phyloP scores from a whole-genome alignment of 164 flowering plant genomes.

The Stephania cephalantha region DNA sequence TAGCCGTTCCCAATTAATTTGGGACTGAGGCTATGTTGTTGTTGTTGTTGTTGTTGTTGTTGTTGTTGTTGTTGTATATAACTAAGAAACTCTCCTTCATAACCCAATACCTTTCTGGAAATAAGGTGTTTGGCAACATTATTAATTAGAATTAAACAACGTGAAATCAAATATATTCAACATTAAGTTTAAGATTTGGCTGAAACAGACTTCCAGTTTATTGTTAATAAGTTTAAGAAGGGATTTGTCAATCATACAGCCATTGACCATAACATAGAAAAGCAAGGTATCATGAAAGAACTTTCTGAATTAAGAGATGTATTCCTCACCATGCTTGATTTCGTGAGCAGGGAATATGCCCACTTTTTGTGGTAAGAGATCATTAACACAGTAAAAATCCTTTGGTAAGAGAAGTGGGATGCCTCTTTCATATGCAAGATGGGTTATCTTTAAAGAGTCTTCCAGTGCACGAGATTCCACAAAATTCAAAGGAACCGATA shows the following conservation, averaged over 20 bases:
- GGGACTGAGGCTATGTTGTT: too few species aligned
- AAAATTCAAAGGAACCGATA: constrained; percentile 43
- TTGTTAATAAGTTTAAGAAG: background rate
- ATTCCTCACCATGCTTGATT: constrained; percentile 49
- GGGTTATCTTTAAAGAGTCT: constrained; percentile 43
- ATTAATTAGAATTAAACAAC: too few species aligned
- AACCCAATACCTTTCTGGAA: too few species aligned
- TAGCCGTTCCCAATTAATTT: too few species aligned
- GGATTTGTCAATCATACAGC: constrained; percentile 1
- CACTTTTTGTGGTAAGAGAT: constrained; percentile 18
- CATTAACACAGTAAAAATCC: constrained; percentile 57
- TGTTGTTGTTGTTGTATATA: too few species aligned
- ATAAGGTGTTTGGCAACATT: background rate
- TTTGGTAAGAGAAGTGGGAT: constrained; percentile 50
- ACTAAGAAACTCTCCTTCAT: too few species aligned
- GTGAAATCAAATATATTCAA: too few species aligned
- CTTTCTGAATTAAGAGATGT: background rate
- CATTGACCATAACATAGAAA: background rate
- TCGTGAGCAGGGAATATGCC: constrained; percentile 35
- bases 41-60: too few species aligned
- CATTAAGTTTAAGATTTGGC: too few species aligned
- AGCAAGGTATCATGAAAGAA: background rate
- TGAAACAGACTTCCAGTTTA: background rate
- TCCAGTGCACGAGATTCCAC: constrained; percentile 43
- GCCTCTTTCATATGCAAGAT: constrained; percentile 37